These are phyloP conservation scores for Salinomyces thailandicus DNA, from an alignment of 2,329 filamentous ascomycete species.

Conservation along the genomic window DNA sequence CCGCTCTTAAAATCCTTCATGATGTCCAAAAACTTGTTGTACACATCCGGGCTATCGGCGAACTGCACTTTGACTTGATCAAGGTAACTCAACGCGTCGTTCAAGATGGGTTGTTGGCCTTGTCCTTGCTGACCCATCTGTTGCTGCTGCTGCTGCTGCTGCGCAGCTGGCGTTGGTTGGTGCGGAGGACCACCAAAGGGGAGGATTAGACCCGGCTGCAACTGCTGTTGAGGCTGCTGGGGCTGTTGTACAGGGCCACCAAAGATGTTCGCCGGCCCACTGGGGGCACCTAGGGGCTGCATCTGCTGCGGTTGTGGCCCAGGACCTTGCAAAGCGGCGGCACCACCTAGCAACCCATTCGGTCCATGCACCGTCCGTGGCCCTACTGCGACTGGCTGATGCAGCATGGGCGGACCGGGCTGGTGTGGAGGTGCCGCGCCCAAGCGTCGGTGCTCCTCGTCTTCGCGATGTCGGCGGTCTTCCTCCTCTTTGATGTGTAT, in stretches of 20 bases:
- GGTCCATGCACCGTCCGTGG: slow-evolving; percentile 84
- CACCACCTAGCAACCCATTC: slow-evolving; percentile 65
- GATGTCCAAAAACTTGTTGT: slow-evolving; percentile 92
- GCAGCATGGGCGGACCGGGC: slow-evolving; percentile 72
- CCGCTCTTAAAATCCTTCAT: slow-evolving; percentile 99
- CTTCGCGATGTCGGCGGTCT: slow-evolving; percentile 49
- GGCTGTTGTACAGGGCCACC: slow-evolving; percentile 60
- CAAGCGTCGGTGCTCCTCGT: slow-evolving; percentile 55
- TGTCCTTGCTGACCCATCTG: slow-evolving; percentile 48
- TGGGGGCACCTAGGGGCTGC: slow-evolving; percentile 47
- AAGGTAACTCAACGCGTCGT: slow-evolving; percentile 84
- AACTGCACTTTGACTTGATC: slow-evolving; percentile 99
- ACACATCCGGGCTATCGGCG: slow-evolving; percentile 91
- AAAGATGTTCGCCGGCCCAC: slow-evolving; percentile 55
- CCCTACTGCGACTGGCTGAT: slow-evolving; percentile 76
- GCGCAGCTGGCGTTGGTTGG: slow-evolving; percentile 15
- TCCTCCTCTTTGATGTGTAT: slow-evolving; percentile 49
- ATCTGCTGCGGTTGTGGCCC: slow-evolving; percentile 35
- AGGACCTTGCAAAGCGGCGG: slow-evolving; percentile 35
- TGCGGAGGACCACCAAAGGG: slow-evolving; percentile 29
- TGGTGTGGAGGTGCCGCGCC: slow-evolving; percentile 69
- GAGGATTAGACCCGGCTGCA: slow-evolving; percentile 36
- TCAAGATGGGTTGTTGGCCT: slow-evolving; percentile 75
- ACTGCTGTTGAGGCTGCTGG: slow-evolving; percentile 33
- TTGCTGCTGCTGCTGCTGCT: slow-evolving; percentile 23